These are phyloP conservation scores for maize (Zea mays) DNA, from an alignment of 176 grass and related monocot species.

Conservation along the genomic window DNA sequence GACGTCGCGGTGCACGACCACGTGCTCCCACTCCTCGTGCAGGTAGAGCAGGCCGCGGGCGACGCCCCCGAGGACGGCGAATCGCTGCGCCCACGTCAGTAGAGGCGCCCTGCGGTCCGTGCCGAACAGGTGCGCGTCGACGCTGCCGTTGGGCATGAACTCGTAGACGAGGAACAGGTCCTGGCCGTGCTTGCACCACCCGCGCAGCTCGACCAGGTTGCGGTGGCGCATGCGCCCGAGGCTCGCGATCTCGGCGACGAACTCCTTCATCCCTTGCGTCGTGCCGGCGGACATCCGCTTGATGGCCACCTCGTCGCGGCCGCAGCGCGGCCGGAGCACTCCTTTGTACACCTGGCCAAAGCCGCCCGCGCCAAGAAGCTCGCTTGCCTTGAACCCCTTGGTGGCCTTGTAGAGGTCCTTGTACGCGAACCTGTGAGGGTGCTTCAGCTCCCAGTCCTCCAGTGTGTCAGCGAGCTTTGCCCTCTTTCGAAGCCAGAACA, in stretches of 20 bases:
- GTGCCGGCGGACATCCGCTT: slow-evolving; percentile 18
- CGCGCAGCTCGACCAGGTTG: slow-evolving; percentile 37
- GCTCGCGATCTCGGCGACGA: slow-evolving; percentile 26
- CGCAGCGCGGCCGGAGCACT: background rate
- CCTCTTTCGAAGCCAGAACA: background rate
- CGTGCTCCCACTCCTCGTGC: slow-evolving; percentile 17
- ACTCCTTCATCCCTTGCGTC: slow-evolving; percentile 39
- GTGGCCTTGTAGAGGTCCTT: slow-evolving; percentile 5
- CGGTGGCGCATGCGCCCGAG: slow-evolving; percentile 54
- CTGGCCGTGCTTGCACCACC: slow-evolving; percentile 14
- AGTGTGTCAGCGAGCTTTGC: background rate
- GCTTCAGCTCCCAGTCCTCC: slow-evolving; percentile 24
- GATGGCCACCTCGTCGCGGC: background rate
- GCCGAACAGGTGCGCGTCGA: slow-evolving; percentile 33
- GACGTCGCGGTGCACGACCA: slow-evolving; percentile 18
- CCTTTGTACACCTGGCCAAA: slow-evolving; percentile 7
- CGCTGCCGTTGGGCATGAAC: slow-evolving; percentile 60
- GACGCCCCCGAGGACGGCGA: slow-evolving; percentile 4
- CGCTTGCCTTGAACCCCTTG: slow-evolving; percentile 1
- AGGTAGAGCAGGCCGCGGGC: background rate
- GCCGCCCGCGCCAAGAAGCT: background rate
- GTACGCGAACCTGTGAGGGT: slow-evolving; percentile 21
- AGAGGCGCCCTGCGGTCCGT: background rate
- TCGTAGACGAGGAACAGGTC: slow-evolving; percentile 45
- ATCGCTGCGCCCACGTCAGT: background rate